These are phyloP conservation scores for Pyrus bretschneideri DNA, from an alignment of 306 rosid species.

Conservation along the genomic window DNA sequence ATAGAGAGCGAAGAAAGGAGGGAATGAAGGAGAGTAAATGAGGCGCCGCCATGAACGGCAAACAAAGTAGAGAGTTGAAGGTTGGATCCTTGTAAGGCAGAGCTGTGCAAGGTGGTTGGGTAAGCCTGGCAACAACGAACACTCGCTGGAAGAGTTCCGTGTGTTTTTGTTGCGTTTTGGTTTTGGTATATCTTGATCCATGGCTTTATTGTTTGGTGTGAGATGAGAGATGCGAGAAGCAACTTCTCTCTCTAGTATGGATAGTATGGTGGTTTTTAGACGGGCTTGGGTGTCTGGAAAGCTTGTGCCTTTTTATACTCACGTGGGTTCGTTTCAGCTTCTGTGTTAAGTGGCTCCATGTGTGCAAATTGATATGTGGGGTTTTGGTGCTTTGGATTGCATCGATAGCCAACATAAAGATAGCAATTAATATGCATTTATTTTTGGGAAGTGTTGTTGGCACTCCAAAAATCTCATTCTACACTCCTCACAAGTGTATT, in stretches of 20 bases:
- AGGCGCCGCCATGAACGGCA: constrained; percentile 8
- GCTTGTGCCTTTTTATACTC: not conserved
- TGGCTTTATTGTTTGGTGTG: not conserved
- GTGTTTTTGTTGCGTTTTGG: not conserved
- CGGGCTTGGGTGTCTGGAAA: no score
- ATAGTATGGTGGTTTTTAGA: not conserved
- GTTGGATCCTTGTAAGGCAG: not conserved
- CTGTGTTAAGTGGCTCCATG: no score
- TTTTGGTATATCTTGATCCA: not conserved
- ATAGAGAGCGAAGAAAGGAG: not conserved
- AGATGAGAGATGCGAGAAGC: not conserved
- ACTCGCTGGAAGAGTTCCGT: not conserved
- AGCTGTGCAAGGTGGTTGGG: not conserved
- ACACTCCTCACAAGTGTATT: no score
- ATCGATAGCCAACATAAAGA: no score
- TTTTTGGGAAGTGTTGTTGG: no score
- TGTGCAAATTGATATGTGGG: no score
- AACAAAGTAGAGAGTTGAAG: not conserved
- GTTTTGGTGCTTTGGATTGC: no score
- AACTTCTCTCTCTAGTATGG: not conserved
- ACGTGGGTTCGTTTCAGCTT: not conserved
- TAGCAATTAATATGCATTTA: no score
- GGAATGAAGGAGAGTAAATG: not conserved
- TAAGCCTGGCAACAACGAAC: not conserved
- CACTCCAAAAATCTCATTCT: no score